Evolutionary conservation across 2,329 filamentous ascomycete species (phyloP).

Genomic region (Monilinia fructigena): DNA sequence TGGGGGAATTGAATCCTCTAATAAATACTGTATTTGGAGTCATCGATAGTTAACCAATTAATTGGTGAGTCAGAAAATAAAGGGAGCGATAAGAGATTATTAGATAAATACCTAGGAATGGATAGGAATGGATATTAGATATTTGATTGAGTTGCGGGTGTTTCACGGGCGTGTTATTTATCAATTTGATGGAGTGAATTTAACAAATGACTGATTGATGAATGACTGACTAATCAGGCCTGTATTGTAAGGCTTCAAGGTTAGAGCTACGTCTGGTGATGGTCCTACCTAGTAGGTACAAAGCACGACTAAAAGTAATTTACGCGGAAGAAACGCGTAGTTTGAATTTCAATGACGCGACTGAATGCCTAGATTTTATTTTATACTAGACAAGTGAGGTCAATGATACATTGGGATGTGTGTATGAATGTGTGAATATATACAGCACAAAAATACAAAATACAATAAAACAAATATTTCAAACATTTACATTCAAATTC

Average conservation of each 20-base stretch:
- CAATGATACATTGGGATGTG: neutral
- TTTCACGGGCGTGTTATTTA: neutral
- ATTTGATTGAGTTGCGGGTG: too few relatives aligned
- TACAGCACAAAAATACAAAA: neutral
- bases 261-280: too few relatives aligned
- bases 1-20: slow-evolving; percentile 14
- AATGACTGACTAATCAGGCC: neutral
- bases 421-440: too few relatives aligned
- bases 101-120: neutral
- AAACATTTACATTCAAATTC: too few relatives aligned
- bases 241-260: too few relatives aligned
- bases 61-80: slow-evolving; percentile 14
- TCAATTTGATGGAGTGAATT: neutral
- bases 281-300: neutral
- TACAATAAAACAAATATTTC: neutral
- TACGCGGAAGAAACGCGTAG: slow-evolving; percentile 14
- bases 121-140: too few relatives aligned
- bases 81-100: slow-evolving; percentile 7
- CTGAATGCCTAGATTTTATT: neutral
- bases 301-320: neutral
- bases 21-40: neutral
- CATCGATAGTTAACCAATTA: slow-evolving; percentile 13
- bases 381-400: neutral
- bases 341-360: slow-evolving; percentile 10
- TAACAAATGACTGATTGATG: neutral